Percentiles rank a stretch among this genome's conserved stretches.
phyloP scores from a whole-genome alignment of 257 asterid species.

The Penstemon barbatus region DNA sequence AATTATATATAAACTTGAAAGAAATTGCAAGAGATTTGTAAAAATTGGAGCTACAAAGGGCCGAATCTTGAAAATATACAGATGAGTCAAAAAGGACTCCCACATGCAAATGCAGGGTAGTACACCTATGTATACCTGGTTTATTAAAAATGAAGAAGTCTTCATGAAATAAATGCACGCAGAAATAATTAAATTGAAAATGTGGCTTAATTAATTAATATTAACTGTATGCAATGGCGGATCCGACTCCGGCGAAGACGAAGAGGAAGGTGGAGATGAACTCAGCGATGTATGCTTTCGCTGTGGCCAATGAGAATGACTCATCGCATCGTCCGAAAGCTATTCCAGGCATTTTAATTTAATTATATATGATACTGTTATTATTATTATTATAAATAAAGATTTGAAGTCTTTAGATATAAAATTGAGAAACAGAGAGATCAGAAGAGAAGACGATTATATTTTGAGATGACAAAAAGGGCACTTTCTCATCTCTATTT shows the following conservation, averaged over 20 bases:
- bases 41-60: no score
- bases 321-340: constrained; percentile 58
- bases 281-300: constrained; percentile 53
- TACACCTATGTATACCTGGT: no score
- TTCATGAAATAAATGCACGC: no score
- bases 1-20: no score
- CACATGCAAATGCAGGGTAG: no score
- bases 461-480: constrained; percentile 6
- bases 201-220: neutral
- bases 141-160: no score
- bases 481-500: constrained; percentile 22
- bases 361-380: neutral
- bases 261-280: constrained; percentile 63
- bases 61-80: no score
- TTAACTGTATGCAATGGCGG: constrained; percentile 58
- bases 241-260: constrained; percentile 62
- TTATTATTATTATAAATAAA: neutral
- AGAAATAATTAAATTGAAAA: no score
- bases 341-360: constrained; percentile 38
- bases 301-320: constrained; percentile 37
- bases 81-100: no score
- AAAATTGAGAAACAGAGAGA: neutral
- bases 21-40: no score
- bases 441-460: neutral
- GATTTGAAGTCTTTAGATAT: neutral